Percentiles rank a stretch among this genome's conserved stretches.
phyloP scores from a whole-genome alignment of 2,329 filamentous ascomycete genomes.

The Alternaria dauci region DNA sequence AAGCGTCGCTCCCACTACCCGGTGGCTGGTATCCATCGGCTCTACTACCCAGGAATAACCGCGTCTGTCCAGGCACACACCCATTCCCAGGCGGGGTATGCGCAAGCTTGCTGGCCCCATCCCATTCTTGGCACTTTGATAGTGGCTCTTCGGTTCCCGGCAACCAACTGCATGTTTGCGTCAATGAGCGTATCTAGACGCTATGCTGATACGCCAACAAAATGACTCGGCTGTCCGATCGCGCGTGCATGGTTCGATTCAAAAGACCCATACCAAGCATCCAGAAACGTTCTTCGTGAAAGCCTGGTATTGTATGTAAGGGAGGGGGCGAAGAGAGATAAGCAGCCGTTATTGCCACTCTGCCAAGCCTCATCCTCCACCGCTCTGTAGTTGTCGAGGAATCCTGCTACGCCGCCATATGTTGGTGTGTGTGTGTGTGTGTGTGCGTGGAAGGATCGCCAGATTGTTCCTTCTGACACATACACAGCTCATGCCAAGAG shows the following conservation, averaged over 20 bases:
- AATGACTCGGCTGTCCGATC: background rate
- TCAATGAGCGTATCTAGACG: background rate
- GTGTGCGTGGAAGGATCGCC: background rate
- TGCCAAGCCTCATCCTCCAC: background rate
- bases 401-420: background rate
- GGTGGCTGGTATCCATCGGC: background rate
- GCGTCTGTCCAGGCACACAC: slow-evolving; percentile 3
- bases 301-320: background rate
- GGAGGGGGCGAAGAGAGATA: background rate
- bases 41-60: slow-evolving; percentile 10
- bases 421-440: slow-evolving; percentile 1
- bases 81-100: background rate
- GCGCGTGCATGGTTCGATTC: background rate
- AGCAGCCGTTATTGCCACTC: slow-evolving; percentile 1
- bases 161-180: background rate
- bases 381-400: background rate
- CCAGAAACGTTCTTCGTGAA: background rate
- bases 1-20: background rate
- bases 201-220: background rate
- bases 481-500: slow-evolving; percentile 7
- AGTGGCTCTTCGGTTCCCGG: background rate
- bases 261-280: background rate
- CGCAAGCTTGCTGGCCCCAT: background rate
- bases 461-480: background rate
- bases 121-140: background rate